Evolutionary conservation across 2,329 filamentous ascomycete genomes (phyloP).

Genomic region (Alternaria sp.): DNA sequence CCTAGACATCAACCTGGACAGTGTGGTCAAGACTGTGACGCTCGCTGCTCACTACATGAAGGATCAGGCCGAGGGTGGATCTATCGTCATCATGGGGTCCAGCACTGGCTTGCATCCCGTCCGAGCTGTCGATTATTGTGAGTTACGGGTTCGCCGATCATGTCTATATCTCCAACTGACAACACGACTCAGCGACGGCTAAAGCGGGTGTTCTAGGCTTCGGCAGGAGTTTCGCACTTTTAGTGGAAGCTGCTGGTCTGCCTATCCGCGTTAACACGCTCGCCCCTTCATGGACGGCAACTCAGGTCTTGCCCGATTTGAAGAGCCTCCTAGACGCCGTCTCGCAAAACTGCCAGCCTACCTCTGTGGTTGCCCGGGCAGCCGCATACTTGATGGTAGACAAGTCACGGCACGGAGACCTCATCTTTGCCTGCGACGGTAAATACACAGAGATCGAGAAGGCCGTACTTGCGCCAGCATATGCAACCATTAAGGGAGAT

Average conservation of each 20-base stretch:
- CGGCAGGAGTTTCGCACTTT: constrained; percentile 57
- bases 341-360: constrained; percentile 50
- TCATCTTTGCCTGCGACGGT: constrained; percentile 61
- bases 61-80: constrained; percentile 58
- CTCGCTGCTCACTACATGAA: constrained; percentile 63
- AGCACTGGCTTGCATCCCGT: constrained; percentile 62
- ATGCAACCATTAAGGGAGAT: constrained; percentile 31
- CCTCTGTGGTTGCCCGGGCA: constrained; percentile 59
- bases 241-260: constrained; percentile 50
- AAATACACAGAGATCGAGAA: constrained; percentile 65
- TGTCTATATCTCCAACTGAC: constrained; percentile 3
- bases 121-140: constrained; percentile 61
- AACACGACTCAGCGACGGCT: constrained; percentile 52
- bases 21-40: constrained; percentile 60
- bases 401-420: constrained; percentile 58
- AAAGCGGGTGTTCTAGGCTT: constrained; percentile 66
- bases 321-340: constrained; percentile 52
- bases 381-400: constrained; percentile 63
- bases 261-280: constrained; percentile 66
- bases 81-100: constrained; percentile 64
- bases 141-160: constrained; percentile 24
- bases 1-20: constrained; percentile 62
- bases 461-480: constrained; percentile 33
- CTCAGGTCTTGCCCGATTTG: constrained; percentile 59
- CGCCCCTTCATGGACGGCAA: constrained; percentile 64